These are phyloP conservation scores for Lactarius vividus DNA, from an alignment of 768 basidiomycete species.

Conservation along the genomic window DNA sequence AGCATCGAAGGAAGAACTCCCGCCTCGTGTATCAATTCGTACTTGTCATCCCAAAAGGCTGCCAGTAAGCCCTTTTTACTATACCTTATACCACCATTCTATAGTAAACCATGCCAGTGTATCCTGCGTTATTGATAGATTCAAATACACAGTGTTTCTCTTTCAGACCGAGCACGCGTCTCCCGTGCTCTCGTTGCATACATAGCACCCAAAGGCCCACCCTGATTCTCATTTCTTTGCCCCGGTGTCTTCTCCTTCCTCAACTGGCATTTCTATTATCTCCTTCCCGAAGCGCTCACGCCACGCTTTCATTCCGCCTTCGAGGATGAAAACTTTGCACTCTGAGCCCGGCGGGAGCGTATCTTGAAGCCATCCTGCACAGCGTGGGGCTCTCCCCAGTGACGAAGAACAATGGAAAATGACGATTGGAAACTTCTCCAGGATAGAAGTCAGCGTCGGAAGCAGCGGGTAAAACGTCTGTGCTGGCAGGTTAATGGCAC, in stretches of 20 bases:
- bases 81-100: not conserved
- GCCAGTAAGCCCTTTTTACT: not conserved
- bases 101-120: not conserved
- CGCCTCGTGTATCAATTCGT: not conserved
- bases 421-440: constrained; percentile 31
- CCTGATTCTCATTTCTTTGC: constrained; percentile 4
- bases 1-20: not conserved
- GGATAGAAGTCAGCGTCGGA: constrained; percentile 34
- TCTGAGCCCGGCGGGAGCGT: constrained; percentile 23
- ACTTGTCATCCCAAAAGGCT: not conserved
- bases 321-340: constrained; percentile 27
- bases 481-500: constrained; percentile 45
- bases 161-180: not conserved
- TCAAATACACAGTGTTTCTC: not conserved
- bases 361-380: constrained; percentile 32
- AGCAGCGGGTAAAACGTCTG: constrained; percentile 43
- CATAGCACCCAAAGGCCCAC: not conserved
- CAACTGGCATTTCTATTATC: constrained; percentile 48
- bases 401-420: constrained; percentile 33
- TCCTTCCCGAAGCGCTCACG: constrained; percentile 27
- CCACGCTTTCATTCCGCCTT: constrained; percentile 33
- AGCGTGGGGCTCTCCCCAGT: constrained; percentile 27
- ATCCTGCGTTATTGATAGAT: not conserved
- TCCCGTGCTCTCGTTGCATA: not conserved
- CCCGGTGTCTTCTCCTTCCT: not conserved